Evolutionary conservation across 1,139 yeast species (phyloP).

Genomic region (Arxiozyma bovina): DNA sequence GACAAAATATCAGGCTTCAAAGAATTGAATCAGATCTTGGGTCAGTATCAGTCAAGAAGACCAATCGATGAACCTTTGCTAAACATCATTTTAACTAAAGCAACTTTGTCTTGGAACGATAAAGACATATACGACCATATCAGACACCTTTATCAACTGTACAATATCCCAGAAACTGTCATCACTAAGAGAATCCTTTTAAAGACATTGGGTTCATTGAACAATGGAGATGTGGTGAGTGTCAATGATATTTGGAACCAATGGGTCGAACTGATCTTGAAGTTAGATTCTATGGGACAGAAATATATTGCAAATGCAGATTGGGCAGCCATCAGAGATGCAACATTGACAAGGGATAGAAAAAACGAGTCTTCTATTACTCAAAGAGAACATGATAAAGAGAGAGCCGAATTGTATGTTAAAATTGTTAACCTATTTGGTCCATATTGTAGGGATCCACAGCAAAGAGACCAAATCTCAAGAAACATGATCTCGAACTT

Average conservation of each 20-base stretch:
- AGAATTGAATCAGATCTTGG: slow-evolving; percentile 48
- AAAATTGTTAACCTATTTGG: slow-evolving; percentile 45
- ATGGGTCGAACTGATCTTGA: slow-evolving; percentile 51
- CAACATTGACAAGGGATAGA: slow-evolving; percentile 45
- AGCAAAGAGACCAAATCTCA: slow-evolving; percentile 34
- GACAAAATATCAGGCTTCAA: slow-evolving; percentile 48
- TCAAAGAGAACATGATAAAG: slow-evolving; percentile 15
- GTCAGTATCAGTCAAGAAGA: slow-evolving; percentile 46
- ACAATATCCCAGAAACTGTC: slow-evolving; percentile 54
- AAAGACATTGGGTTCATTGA: slow-evolving; percentile 60
- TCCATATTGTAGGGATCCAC: slow-evolving; percentile 36
- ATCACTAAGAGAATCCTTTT: slow-evolving; percentile 69
- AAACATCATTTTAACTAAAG: slow-evolving; percentile 63
- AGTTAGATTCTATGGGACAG: slow-evolving; percentile 46
- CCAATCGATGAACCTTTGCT: slow-evolving; percentile 68
- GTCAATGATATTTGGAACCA: slow-evolving; percentile 44
- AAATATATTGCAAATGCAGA: slow-evolving; percentile 70
- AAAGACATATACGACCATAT: slow-evolving; percentile 55
- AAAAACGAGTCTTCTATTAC: background rate
- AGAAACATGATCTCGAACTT: slow-evolving; percentile 32
- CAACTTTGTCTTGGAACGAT: slow-evolving; percentile 54
- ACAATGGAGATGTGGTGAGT: slow-evolving; percentile 36
- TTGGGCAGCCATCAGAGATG: slow-evolving; percentile 79
- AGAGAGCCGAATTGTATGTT: slow-evolving; percentile 47
- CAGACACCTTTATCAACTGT: slow-evolving; percentile 49